A percentile compares a stretch with the other conserved stretches of the same genome.
Evolutionary conservation across 805 yeast species (phyloP).

Genomic region (Nakazawaea holstii): DNA sequence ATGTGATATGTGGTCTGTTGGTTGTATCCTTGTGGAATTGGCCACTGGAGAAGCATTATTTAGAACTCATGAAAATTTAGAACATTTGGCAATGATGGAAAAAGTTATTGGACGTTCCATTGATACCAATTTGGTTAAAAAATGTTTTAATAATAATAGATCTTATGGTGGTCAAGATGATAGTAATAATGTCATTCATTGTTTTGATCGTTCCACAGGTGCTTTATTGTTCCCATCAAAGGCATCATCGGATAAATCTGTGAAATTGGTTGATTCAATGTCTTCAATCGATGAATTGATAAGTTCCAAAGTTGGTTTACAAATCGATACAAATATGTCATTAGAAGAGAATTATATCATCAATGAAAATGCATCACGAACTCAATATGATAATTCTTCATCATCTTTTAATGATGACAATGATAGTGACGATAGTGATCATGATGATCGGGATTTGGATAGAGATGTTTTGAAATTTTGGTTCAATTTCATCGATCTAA

Average conservation of each 20-base stretch:
- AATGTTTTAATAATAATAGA: constrained; percentile 22
- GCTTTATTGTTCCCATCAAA: constrained; percentile 28
- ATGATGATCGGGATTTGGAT: constrained; percentile 23
- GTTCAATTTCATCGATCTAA: constrained; percentile 62
- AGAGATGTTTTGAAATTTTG: constrained; percentile 71
- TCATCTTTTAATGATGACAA: neutral
- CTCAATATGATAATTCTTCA: too few species aligned
- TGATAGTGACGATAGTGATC: neutral
- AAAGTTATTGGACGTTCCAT: constrained; percentile 57
- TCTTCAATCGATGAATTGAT: constrained; percentile 20
- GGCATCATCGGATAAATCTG: constrained; percentile 29
- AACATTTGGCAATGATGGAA: constrained; percentile 95
- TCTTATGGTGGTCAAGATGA: constrained; percentile 12
- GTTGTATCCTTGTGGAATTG: constrained; percentile 87
- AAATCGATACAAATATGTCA: constrained; percentile 17
- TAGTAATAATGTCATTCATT: constrained; percentile 16
- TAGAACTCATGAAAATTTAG: constrained; percentile 90
- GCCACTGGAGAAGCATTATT: constrained; percentile 92
- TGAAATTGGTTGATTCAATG: constrained; percentile 30
- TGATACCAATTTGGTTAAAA: constrained; percentile 29
- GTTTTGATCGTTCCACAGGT: constrained; percentile 26
- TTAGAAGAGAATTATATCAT: constrained; percentile 18
- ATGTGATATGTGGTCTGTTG: constrained; percentile 96
- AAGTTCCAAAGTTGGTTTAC: constrained; percentile 24
- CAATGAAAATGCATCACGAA: constrained; percentile 9